These are phyloP conservation scores for Fusarium nisikadoi DNA, from an alignment of 2,329 filamentous ascomycete species.

Conservation along the genomic window DNA sequence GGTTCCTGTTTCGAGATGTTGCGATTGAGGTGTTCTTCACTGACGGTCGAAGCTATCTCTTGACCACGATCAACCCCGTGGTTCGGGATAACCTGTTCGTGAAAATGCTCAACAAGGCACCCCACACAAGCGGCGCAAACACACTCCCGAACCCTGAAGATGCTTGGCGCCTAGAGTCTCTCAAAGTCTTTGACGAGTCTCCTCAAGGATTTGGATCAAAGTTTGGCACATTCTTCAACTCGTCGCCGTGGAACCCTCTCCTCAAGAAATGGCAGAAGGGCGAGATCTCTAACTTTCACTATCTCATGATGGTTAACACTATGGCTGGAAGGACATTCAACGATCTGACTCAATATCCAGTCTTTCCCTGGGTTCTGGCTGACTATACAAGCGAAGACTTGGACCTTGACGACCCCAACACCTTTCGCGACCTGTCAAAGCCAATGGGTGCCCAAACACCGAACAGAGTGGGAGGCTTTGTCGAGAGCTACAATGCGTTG, in stretches of 20 bases:
- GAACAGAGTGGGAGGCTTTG: slow-evolving; percentile 80
- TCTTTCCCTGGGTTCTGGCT: slow-evolving; percentile 96
- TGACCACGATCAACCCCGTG: slow-evolving; percentile 81
- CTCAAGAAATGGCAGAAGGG: slow-evolving; percentile 92
- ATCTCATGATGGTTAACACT: slow-evolving; percentile 97
- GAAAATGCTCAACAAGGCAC: slow-evolving; percentile 81
- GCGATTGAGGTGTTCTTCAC: slow-evolving; percentile 98
- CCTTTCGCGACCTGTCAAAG: slow-evolving; percentile 91
- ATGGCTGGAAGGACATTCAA: slow-evolving; percentile 98
- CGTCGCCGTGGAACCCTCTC: slow-evolving; percentile 81
- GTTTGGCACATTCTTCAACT: slow-evolving; percentile 91
- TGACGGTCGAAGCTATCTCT: slow-evolving; percentile 91
- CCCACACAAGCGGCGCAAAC: slow-evolving; percentile 78
- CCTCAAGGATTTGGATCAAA: slow-evolving; percentile 80
- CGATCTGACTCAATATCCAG: slow-evolving; percentile 96
- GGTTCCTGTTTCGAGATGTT: slow-evolving; percentile 95
- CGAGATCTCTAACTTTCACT: slow-evolving; percentile 98
- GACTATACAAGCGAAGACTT: slow-evolving; percentile 96
- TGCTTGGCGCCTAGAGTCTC: slow-evolving; percentile 88
- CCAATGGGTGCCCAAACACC: slow-evolving; percentile 94
- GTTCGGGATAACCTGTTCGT: slow-evolving; percentile 83
- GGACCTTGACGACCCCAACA: slow-evolving; percentile 83
- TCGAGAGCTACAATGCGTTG: slow-evolving; percentile 86
- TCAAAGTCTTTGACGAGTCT: slow-evolving; percentile 72
- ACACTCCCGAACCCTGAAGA: slow-evolving; percentile 83